Percentiles rank a stretch among this genome's conserved stretches.
phyloP scores from a whole-genome alignment of 139 green algal species.

The Coccomyxa sp. region DNA sequence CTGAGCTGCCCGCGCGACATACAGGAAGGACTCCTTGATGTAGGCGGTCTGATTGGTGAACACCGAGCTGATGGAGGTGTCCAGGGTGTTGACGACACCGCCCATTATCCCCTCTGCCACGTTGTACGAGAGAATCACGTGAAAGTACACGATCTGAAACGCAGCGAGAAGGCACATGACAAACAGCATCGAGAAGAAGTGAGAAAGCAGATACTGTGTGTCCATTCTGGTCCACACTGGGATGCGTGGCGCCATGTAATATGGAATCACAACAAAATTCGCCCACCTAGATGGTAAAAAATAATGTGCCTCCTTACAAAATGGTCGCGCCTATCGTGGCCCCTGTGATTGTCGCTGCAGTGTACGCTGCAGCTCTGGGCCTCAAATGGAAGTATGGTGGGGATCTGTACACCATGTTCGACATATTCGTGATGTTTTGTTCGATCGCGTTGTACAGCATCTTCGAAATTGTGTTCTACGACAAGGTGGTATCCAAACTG shows the following conservation, averaged over 20 bases:
- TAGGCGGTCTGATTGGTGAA: neutral
- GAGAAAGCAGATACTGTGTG: neutral
- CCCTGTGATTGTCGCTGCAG: neutral
- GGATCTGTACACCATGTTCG: neutral
- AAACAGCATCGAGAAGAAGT: conserved; percentile 1
- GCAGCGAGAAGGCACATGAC: neutral
- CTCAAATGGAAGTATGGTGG: neutral
- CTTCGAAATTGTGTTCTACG: neutral
- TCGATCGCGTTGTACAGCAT: neutral
- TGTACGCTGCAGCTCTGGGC: neutral
- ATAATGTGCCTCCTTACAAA: neutral
- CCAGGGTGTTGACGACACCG: neutral
- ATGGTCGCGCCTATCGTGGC: neutral
- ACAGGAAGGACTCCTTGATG: neutral
- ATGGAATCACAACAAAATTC: neutral
- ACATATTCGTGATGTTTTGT: neutral
- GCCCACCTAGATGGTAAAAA: neutral
- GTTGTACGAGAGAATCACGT: neutral
- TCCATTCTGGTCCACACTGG: neutral
- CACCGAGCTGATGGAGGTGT: neutral
- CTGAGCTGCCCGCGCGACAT: neutral
- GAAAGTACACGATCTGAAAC: neutral
- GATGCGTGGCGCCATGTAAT: neutral
- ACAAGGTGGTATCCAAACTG: neutral
- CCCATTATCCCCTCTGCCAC: neutral